Base-by-base conservation (phyloP, 257 asterid species). In the Nyctanthes arbortristis region DNA sequence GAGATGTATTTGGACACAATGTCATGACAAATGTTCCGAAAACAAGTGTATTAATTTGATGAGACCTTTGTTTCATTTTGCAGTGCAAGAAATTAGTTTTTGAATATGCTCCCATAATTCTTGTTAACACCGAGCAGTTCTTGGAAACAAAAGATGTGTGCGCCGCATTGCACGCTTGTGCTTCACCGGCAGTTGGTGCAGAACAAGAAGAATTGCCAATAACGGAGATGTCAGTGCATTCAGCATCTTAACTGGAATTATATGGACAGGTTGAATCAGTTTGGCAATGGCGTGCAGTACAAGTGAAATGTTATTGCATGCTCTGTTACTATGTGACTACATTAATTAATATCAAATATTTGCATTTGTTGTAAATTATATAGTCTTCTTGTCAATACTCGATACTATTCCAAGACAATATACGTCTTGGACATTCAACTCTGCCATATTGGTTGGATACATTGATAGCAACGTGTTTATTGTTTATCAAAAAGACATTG, bases 11-110 rank as follows among this genome's bases (percentile, higher is more conserved):
- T n/a, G n/a, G n/a, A 24, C 6, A 43, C 9, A 24, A 20, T 52
- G 29, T 20, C 29, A 49, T 22, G 4, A 18, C 49, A 4, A 59
- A 58, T 22, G 28, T 16, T 39, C 12, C 22, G 60, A 7, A 47
- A 30, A 11, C 25, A 30, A 39, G n/a, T 57, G 25, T 28, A 56
- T 18, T 31, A 25, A 14, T 35, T 3, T n/a, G 68, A 43, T 69
- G 18, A 52, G 29, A 54, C 20, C 40, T 59, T 3, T 31, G 1
- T 55, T 32, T 52, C 1, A 43, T 78, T 39, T 65, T 71, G 80
- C 90, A 94, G 99, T 94, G 99, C 56, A 91, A 94, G 90, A 84
- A 75, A 80, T 58, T 94, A 60, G 97, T 91, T n/a, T 84, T 91
- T 24, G 92, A 91, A 80, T 94, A 91, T 63, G 89, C 84, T 1